Evolutionary conservation across 2,329 filamentous ascomycete species (phyloP).

Genomic region (Lecanicillium sp.): DNA sequence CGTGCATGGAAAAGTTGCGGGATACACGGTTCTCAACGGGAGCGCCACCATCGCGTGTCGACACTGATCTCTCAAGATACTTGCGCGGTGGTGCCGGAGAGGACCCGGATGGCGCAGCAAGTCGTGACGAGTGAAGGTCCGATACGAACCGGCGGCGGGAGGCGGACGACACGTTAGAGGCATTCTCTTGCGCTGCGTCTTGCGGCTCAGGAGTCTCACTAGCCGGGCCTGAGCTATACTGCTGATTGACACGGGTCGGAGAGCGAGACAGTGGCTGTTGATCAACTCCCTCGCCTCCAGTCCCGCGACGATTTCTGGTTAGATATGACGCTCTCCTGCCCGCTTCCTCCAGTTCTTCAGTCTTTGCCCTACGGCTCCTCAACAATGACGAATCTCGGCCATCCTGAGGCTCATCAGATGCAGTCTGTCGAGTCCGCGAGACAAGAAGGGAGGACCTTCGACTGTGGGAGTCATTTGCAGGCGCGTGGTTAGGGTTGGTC

Average conservation of each 20-base stretch:
- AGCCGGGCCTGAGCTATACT: constrained; percentile 33
- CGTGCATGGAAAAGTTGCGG: constrained; percentile 18
- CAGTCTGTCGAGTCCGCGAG: constrained; percentile 32
- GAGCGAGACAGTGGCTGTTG: constrained; percentile 39
- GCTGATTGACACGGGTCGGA: constrained; percentile 51
- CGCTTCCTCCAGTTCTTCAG: constrained; percentile 38
- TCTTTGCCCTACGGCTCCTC: constrained; percentile 35
- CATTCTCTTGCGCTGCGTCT: constrained; percentile 23
- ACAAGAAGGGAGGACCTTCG: constrained; percentile 48
- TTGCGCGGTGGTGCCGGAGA: constrained; percentile 3
- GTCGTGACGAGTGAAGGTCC: constrained; percentile 35
- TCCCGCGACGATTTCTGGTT: constrained; percentile 36
- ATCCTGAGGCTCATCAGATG: constrained; percentile 40
- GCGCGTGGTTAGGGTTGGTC: constrained; percentile 28
- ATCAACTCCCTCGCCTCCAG: constrained; percentile 40
- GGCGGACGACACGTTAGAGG: constrained; percentile 33
- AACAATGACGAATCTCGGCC: constrained; percentile 22
- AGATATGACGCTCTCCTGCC: constrained; percentile 34
- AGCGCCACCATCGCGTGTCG: constrained; percentile 8
- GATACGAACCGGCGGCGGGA: constrained; percentile 45
- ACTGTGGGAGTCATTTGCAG: constrained; percentile 27
- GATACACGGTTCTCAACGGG: constrained; percentile 22
- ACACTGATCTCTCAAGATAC: constrained; percentile 6
- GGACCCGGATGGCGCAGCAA: constrained; percentile 24
- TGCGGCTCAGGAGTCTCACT: constrained; percentile 20